phyloP scores from a whole-genome alignment of 2,329 filamentous ascomycete genomes.

The Curvularia verruculosa region DNA sequence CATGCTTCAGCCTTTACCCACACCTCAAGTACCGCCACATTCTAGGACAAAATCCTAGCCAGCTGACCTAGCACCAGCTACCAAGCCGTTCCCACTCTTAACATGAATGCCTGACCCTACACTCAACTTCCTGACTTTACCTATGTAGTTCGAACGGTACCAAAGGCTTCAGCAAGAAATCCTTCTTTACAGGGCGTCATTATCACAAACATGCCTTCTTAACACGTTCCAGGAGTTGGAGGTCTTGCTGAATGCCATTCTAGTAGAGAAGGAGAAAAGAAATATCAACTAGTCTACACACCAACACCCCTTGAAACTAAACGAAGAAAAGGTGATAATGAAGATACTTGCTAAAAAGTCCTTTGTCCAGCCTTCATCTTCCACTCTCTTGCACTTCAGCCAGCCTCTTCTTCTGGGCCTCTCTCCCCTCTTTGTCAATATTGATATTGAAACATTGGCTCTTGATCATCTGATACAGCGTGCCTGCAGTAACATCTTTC shows the following conservation, averaged over 20 bases:
- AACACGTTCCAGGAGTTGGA: background rate
- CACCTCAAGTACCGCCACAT: background rate
- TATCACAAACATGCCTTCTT: background rate
- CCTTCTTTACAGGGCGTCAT: background rate
- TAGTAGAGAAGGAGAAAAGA: background rate
- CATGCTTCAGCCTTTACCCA: background rate
- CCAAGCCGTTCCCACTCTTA: background rate
- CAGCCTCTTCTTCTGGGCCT: constrained; percentile 34
- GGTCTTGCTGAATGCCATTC: background rate
- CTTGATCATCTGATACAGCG: constrained; percentile 40
- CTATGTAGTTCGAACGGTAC: background rate
- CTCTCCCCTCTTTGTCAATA: constrained; percentile 38
- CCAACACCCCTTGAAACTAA: background rate
- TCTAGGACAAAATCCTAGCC: background rate
- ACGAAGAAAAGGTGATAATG: background rate
- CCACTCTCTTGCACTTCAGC: background rate
- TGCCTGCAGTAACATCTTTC: constrained; percentile 37
- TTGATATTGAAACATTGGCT: constrained; percentile 48
- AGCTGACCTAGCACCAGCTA: background rate
- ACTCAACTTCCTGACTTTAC: background rate
- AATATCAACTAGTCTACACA: background rate
- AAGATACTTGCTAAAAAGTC: too few species aligned
- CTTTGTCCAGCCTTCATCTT: background rate
- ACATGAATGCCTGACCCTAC: background rate
- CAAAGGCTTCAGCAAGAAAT: background rate